Percentiles rank a stretch among this genome's conserved stretches.
These are phyloP conservation scores for Lichtheimia hyalospora DNA, from an alignment of 371 early-diverging fungal genomes.

Conservation along the genomic window DNA sequence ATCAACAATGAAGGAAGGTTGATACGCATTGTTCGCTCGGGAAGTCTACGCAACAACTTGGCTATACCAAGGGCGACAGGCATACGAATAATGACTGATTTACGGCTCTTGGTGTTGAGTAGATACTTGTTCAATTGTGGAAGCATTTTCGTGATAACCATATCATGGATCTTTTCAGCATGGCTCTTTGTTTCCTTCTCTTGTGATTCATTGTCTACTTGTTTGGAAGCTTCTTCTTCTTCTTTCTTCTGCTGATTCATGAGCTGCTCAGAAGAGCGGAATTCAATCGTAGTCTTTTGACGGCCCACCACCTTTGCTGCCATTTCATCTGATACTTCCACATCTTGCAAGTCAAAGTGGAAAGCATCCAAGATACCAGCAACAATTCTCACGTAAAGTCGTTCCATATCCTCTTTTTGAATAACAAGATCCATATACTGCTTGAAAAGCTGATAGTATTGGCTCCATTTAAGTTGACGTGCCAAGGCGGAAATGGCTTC, in stretches of 20 bases:
- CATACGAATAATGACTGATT: constrained; percentile 76
- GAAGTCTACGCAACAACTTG: constrained; percentile 76
- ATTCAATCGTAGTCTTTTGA: constrained; percentile 47
- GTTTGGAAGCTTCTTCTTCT: constrained; percentile 20
- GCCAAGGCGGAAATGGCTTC: constrained; percentile 71
- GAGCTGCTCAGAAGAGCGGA: constrained; percentile 36
- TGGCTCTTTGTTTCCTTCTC: constrained; percentile 20
- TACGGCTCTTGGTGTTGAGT: constrained; percentile 66
- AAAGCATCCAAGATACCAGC: constrained; percentile 85
- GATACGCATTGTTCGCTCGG: constrained; percentile 68
- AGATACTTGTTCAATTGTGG: constrained; percentile 79
- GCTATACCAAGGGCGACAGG: constrained; percentile 89
- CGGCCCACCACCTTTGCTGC: constrained; percentile 39
- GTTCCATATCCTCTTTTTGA: constrained; percentile 70
- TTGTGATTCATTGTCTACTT: neutral
- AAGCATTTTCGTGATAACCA: constrained; percentile 68
- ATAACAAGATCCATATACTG: constrained; percentile 68
- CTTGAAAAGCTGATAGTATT: constrained; percentile 77
- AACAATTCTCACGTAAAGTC: constrained; percentile 75
- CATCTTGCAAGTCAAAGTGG: constrained; percentile 79
- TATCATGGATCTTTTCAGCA: constrained; percentile 65
- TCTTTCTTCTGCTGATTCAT: constrained; percentile 28
- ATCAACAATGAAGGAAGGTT: constrained; percentile 87
- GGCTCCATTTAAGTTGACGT: constrained; percentile 74
- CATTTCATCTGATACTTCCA: constrained; percentile 48